phyloP scores from a whole-genome alignment of 2,329 filamentous ascomycete genomes.

The Apiospora hydei region DNA sequence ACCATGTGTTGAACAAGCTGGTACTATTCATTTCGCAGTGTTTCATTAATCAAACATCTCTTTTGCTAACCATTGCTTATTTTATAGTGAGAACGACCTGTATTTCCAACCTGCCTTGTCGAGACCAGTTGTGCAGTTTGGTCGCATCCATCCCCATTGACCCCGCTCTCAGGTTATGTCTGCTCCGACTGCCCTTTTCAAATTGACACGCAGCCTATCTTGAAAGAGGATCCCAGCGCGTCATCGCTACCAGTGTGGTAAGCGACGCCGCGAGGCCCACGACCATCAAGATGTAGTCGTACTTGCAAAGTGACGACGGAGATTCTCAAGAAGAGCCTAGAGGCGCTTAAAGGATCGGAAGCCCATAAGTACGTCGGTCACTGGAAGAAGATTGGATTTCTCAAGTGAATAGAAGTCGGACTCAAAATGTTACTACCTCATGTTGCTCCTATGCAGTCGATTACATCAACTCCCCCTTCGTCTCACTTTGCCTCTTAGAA shows the following conservation, averaged over 20 bases:
- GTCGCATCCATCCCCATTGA: too few relatives aligned
- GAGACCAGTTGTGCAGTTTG: too few relatives aligned
- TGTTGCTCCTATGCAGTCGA: too few relatives aligned
- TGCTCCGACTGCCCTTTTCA: neutral
- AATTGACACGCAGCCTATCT: neutral
- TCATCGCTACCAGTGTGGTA: neutral
- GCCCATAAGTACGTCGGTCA: neutral
- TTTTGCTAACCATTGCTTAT: too few relatives aligned
- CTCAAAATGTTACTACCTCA: too few relatives aligned
- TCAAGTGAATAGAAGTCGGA: neutral
- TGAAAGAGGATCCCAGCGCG: neutral
- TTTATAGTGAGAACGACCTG: too few relatives aligned
- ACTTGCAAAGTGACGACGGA: neutral
- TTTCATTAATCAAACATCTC: too few relatives aligned
- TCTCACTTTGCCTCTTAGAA: too few relatives aligned
- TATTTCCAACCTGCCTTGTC: too few relatives aligned
- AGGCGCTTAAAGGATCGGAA: neutral
- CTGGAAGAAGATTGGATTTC: neutral
- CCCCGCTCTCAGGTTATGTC: neutral
- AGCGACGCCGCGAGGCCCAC: slow-evolving; percentile 3
- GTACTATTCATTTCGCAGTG: too few relatives aligned
- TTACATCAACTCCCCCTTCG: too few relatives aligned
- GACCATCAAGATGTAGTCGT: neutral
- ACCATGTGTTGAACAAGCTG: too few relatives aligned
- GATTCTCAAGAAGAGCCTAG: slow-evolving; percentile 13